These are phyloP conservation scores for Piromyces sp. DNA, from an alignment of 192 early-diverging fungal genomes.

Conservation along the genomic window DNA sequence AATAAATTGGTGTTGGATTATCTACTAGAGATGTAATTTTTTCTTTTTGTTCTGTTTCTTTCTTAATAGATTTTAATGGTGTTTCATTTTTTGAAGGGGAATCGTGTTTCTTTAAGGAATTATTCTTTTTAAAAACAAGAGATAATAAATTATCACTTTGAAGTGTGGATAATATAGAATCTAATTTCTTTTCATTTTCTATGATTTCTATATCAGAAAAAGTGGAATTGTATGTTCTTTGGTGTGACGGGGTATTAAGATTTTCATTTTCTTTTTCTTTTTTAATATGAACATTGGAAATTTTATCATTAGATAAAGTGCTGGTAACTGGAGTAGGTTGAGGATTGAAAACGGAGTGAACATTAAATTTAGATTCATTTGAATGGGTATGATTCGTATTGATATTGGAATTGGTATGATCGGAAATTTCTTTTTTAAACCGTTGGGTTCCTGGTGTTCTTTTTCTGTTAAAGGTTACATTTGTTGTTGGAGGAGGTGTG, in stretches of 20 bases:
- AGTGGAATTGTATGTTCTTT: neutral
- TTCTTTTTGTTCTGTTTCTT: neutral
- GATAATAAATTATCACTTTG: neutral
- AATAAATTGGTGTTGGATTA: neutral
- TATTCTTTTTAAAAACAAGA: neutral
- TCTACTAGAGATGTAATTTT: neutral
- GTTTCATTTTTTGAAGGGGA: neutral
- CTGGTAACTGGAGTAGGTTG: too few relatives aligned
- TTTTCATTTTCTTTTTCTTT: neutral
- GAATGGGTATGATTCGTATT: too few relatives aligned
- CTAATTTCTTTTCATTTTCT: neutral
- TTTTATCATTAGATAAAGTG: too few relatives aligned
- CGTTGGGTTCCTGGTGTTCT: neutral
- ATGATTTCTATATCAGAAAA: neutral
- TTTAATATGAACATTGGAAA: neutral
- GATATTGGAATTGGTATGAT: too few relatives aligned
- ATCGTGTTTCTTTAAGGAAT: neutral
- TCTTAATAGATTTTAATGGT: too few relatives aligned
- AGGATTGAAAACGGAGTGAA: too few relatives aligned
- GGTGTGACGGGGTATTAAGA: neutral
- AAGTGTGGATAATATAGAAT: neutral
- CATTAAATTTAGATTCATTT: too few relatives aligned
- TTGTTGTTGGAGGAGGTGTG: neutral
- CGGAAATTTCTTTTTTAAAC: too few relatives aligned
- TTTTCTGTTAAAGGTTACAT: neutral